These are phyloP conservation scores for Colletotrichum nymphaeae DNA, from an alignment of 2,329 filamentous ascomycete species.

Conservation along the genomic window DNA sequence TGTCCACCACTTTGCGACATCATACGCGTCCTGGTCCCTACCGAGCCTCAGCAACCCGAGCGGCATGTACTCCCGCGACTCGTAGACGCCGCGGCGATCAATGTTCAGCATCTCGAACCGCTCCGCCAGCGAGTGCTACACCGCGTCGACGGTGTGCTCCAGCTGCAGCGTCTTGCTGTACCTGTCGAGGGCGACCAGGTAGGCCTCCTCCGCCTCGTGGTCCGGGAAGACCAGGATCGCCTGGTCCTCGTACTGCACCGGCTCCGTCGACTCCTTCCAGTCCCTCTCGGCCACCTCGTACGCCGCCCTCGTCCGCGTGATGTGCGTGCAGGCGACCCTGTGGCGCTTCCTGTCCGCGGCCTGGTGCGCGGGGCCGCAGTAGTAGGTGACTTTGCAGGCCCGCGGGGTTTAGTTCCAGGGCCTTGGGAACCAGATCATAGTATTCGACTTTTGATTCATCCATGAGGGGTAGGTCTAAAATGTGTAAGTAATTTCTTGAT, in stretches of 20 bases:
- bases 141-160: constrained; percentile 47
- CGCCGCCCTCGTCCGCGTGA: constrained; percentile 47
- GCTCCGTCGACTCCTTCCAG: no score
- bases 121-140: constrained; percentile 51
- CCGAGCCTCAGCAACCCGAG: constrained; percentile 56
- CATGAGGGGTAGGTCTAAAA: background rate
- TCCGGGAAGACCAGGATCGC: no score
- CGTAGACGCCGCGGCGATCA: constrained; percentile 56
- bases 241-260: no score
- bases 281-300: constrained; percentile 46
- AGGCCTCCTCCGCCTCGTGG: constrained; percentile 41
- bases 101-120: constrained; percentile 57
- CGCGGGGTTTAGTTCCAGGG: background rate
- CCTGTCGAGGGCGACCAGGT: constrained; percentile 52
- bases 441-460: background rate
- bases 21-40: constrained; percentile 62
- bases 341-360: constrained; percentile 48
- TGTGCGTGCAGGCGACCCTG: constrained; percentile 50
- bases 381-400: constrained; percentile 53
- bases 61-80: constrained; percentile 52
- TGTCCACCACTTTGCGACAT: constrained; percentile 52
- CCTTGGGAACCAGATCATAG: background rate
- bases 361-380: constrained; percentile 60
- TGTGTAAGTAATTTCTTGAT: background rate
- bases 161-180: constrained; percentile 47